Base-by-base conservation (phyloP, 31 red algal genomes). In the Asparagopsis taxiformis region DNA sequence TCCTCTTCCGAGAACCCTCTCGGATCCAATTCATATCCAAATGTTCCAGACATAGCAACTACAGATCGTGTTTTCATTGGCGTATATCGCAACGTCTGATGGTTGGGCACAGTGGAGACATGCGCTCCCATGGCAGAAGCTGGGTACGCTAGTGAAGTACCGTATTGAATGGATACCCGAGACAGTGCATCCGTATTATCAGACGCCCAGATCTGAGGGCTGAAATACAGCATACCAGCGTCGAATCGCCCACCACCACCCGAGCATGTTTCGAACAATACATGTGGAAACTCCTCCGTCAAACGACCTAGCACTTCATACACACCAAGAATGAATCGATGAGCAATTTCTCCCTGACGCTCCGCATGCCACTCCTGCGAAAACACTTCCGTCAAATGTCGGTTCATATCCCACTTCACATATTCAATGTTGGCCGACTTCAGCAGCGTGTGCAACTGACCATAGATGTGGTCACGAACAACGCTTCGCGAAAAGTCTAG, bases 391-490 rank as follows among this genome's bases (percentile, higher is more conserved):
- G 94, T 97, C 32, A 97, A 62, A 75, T 92, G 74, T 0, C 94
- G 62, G 38, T 97, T 97, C 70, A 85, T 93, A 59, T 97, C 94
- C 89, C 88, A 93, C 59, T 97, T 97, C 15, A 97, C 76, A 58
- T 90, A 97, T 31, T 82, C 77, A 33, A 97, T 85, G 31, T 57
- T 75, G 19, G 77, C 86, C 2, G 63, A 72, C 3, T 50, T 71
- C 16, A 97, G 46, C 29, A 97, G 31, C 16, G 59, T 74, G 52
- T 75, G 52, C 13, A 97, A 53, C 44, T 80, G 63, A 25, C 85
- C 49, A 49, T 80, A 91, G 17, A 97, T 87, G 54, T 91, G 71
- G 24, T 93, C 94, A 1, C 84, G 84, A 13, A 97, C 94, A 37
- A 72, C 75, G 43, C 72, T 55, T 33, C 94, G 75, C 23, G 94